phyloP scores from a whole-genome alignment of 2,329 filamentous ascomycete species.

The Capronia americana region DNA sequence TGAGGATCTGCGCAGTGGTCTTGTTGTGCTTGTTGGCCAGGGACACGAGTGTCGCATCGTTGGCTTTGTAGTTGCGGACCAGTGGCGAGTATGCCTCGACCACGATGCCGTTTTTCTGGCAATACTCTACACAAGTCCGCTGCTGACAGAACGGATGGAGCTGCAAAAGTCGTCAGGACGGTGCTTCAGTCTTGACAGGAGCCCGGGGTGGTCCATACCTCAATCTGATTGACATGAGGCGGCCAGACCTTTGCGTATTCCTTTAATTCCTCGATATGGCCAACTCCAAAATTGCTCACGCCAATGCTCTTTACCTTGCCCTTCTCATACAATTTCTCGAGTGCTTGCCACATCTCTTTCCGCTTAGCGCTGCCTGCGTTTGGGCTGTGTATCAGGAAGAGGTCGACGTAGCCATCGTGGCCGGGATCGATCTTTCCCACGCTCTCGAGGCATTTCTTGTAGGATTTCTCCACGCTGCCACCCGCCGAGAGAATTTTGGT shows the following conservation, averaged over 20 bases:
- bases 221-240: constrained; percentile 76
- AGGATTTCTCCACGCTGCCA: constrained; percentile 63
- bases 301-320: constrained; percentile 71
- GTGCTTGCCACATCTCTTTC: constrained; percentile 68
- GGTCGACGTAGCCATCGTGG: constrained; percentile 69
- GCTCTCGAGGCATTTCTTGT: constrained; percentile 65
- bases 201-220: constrained; percentile 55
- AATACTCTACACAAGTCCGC: constrained; percentile 63
- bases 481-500: constrained; percentile 69
- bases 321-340: constrained; percentile 67
- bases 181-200: not conserved
- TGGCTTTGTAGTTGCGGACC: constrained; percentile 72
- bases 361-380: constrained; percentile 61
- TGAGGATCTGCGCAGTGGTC: constrained; percentile 75
- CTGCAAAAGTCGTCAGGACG: constrained; percentile 47
- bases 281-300: constrained; percentile 73
- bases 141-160: constrained; percentile 77
- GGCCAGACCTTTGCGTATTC: constrained; percentile 69
- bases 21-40: constrained; percentile 76
- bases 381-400: constrained; percentile 73
- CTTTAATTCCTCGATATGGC: constrained; percentile 73
- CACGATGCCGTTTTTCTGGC: constrained; percentile 57
- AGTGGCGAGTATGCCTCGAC: constrained; percentile 62
- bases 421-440: constrained; percentile 65
- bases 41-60: constrained; percentile 68